A percentile compares a stretch with the other conserved stretches of the same genome.
Conservation (phyloP, 176 grass and related monocot genomes). For the Zoysia japonica region DNA sequence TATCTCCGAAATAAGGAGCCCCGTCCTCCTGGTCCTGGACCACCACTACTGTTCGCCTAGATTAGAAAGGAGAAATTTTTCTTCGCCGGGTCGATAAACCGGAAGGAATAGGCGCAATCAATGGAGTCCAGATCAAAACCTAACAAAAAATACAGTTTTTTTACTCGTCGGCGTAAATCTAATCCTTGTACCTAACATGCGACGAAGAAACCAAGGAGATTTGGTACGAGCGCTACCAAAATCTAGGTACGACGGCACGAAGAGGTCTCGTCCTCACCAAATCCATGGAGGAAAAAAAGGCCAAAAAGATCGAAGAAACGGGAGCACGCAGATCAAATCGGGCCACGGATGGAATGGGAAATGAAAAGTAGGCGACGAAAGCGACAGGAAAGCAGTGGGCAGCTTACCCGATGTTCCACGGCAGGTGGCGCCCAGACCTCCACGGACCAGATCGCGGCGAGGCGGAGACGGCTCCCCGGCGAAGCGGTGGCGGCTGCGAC, state of each 20-base stretch:
- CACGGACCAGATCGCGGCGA: not conserved
- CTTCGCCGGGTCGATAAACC: slow-evolving; percentile 32
- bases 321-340: slow-evolving; percentile 22
- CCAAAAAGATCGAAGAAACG: not conserved
- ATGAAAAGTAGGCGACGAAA: not conserved
- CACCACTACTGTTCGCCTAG: too few relatives aligned
- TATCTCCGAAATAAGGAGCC: slow-evolving; percentile 18
- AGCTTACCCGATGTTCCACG: slow-evolving; percentile 2
- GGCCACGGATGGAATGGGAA: slow-evolving; percentile 19
- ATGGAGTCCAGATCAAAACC: slow-evolving; percentile 3
- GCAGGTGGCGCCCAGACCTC: not conserved
- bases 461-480: not conserved
- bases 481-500: not conserved
- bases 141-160: not conserved
- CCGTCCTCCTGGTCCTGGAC: slow-evolving; percentile 4
- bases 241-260: slow-evolving; percentile 11
- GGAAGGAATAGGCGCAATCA: not conserved
- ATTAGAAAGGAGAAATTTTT: slow-evolving; percentile 27
- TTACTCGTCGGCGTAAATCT: slow-evolving; percentile 23
- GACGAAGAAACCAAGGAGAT: slow-evolving; percentile 41
- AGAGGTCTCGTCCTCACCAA: slow-evolving; percentile 23
- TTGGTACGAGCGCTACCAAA: not conserved
- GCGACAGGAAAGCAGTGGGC: slow-evolving; percentile 6
- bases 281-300: not conserved
- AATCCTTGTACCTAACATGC: not conserved